phyloP scores from a whole-genome alignment of 2,329 filamentous ascomycete species.

The Claviceps cyperi region DNA sequence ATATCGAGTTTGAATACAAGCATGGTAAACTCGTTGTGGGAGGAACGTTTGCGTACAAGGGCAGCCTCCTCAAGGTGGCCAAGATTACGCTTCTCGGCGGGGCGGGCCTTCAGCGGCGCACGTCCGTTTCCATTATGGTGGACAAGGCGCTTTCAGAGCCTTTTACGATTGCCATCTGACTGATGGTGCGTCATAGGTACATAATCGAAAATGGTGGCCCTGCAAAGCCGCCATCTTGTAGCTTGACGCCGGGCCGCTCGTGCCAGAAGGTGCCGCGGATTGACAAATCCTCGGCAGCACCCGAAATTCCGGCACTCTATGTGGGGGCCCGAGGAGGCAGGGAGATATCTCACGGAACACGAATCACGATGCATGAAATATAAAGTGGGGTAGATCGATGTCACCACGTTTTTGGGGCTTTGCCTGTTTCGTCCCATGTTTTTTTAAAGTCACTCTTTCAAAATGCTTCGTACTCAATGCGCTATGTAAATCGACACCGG shows the following conservation, averaged over 20 bases:
- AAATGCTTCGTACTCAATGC: too few relatives aligned
- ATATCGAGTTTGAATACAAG: conserved; percentile 37
- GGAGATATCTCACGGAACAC: too few relatives aligned
- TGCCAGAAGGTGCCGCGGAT: neutral
- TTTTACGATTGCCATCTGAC: neutral
- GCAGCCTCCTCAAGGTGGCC: neutral
- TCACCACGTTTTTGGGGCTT: too few relatives aligned
- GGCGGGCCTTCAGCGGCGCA: neutral
- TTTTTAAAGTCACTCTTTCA: too few relatives aligned
- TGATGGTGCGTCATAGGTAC: too few relatives aligned
- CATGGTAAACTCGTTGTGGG: conserved; percentile 33
- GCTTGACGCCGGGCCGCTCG: neutral
- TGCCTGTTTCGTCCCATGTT: too few relatives aligned
- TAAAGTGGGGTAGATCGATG: too few relatives aligned
- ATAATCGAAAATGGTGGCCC: too few relatives aligned
- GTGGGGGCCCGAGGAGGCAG: neutral
- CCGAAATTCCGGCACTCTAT: neutral
- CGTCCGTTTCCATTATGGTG: neutral
- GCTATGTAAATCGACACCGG: too few relatives aligned
- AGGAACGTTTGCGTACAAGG: conserved; percentile 3
- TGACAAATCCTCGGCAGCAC: neutral
- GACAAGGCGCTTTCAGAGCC: neutral
- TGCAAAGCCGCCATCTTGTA: conserved; percentile 7
- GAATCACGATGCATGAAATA: too few relatives aligned
- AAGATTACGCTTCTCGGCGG: conserved; percentile 1